Percentiles rank a stretch among this genome's conserved stretches.
Conservation (phyloP, 2,329 filamentous ascomycete genomes). For the Rutstroemia sydowiana region DNA sequence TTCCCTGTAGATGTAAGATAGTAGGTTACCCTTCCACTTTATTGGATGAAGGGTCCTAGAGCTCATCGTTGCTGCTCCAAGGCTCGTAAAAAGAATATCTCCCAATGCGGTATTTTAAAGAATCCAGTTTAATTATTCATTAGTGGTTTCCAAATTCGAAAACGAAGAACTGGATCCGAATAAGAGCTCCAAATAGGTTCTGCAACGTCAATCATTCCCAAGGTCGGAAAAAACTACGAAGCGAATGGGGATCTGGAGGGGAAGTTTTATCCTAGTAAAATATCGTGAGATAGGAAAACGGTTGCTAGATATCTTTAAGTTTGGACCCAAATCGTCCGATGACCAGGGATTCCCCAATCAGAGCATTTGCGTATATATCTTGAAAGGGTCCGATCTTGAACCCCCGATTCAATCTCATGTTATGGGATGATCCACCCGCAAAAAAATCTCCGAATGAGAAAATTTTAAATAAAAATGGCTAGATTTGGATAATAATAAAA, state of each 20-base stretch:
- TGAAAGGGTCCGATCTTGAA: slow-evolving; percentile 6
- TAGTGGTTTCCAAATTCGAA: too few relatives aligned
- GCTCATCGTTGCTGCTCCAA: too few relatives aligned
- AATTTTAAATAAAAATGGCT: slow-evolving; percentile 13
- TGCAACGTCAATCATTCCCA: slow-evolving; percentile 1
- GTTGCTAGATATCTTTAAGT: too few relatives aligned
- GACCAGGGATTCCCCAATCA: not conserved
- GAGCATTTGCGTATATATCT: too few relatives aligned
- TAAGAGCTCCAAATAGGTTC: slow-evolving; percentile 3
- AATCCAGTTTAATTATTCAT: too few relatives aligned
- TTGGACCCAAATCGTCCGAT: not conserved
- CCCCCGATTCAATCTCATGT: not conserved
- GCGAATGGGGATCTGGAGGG: not conserved
- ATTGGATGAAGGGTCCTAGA: too few relatives aligned
- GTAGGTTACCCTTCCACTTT: slow-evolving; percentile 4
- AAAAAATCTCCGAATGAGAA: slow-evolving; percentile 20
- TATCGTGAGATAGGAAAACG: not conserved
- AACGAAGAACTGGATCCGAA: not conserved
- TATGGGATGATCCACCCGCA: slow-evolving; percentile 16
- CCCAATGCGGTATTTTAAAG: too few relatives aligned
- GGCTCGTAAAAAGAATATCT: too few relatives aligned
- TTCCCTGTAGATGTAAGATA: slow-evolving; percentile 1
- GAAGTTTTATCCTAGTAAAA: too few relatives aligned
- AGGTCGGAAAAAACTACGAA: not conserved
- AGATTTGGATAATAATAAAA: slow-evolving; percentile 8